Percentiles rank a stretch among this genome's conserved stretches.
These are phyloP conservation scores for Stygiomarasmius scandens DNA, from an alignment of 1,284 basidiomycete species.

Conservation along the genomic window DNA sequence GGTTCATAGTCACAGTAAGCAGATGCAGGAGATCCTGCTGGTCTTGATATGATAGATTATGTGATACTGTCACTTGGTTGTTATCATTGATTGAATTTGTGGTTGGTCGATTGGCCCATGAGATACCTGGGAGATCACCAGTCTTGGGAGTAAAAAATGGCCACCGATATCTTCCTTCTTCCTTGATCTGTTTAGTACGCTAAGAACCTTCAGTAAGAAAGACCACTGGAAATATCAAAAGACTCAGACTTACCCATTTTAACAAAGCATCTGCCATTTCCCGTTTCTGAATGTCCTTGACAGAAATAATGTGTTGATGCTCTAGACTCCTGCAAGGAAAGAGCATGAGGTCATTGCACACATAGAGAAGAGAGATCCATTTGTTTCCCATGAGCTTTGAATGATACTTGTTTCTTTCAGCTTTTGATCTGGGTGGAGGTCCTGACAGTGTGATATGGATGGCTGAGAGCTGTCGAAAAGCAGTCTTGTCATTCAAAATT, in stretches of 20 bases:
- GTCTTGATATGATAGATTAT: neutral
- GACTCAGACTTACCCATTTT: slow-evolving; percentile 3
- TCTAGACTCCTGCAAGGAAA: neutral
- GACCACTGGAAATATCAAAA: neutral
- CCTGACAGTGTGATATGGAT: neutral
- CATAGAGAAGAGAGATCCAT: slow-evolving; percentile 5
- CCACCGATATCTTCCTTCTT: slow-evolving; percentile 3
- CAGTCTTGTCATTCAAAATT: neutral
- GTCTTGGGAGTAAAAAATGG: slow-evolving; percentile 9
- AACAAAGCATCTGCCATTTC: slow-evolving; percentile 5
- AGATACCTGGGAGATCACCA: neutral
- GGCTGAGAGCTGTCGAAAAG: neutral
- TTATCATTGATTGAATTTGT: neutral
- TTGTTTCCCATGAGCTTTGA: neutral
- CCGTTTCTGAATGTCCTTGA: neutral
- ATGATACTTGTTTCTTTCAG: neutral
- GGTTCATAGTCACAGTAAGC: slow-evolving; percentile 2
- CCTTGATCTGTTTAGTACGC: neutral
- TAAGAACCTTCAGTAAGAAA: neutral
- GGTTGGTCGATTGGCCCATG: neutral
- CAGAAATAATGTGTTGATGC: neutral
- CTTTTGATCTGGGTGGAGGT: neutral
- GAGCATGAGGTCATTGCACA: slow-evolving; percentile 2
- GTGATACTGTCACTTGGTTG: neutral
- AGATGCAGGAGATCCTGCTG: neutral